Base-by-base conservation (phyloP, 2,329 filamentous ascomycete species). In the Microcyclosporella mali region DNA sequence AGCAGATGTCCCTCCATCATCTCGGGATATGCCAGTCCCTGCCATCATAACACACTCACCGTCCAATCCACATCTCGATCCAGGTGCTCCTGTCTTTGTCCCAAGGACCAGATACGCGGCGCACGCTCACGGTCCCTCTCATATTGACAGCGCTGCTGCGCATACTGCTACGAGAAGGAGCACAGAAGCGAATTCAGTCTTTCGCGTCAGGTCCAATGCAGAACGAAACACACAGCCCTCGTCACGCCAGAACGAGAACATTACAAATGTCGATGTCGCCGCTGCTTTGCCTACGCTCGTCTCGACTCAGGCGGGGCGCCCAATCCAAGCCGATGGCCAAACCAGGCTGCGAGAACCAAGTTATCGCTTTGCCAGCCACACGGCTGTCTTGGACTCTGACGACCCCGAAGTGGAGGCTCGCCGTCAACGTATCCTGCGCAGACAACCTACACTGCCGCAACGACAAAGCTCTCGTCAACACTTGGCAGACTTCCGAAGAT, bases 21-120 rank as follows among this genome's bases (percentile, higher is more conserved):
- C 33, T 17, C 14, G 15, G 10, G 33, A 34, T 17, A 32, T 4
- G 14, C 15, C 12, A 11, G 18, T 41, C 9, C 32, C 39, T 16
- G 34, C 39, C 30, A 27, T 35, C 17, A 19, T 34, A 17, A 34
- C 33, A 18, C 33, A 33, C 33, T 17, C 33, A 28, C 39, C 36
- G 14, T 11, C 25, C 15, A 34, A 45, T 21, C 40, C 47, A 28
- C 34, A 35, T 3, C 49, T 63, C 8, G 55, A 63, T 39, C 56
- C 58, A 11, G 54, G 40, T 8, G 60, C 59, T 12, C 49, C 55
- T 11, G 47, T 53, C 4, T 62, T 63, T 38, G 49, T 61, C 2
- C 57, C 59, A 6, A 44, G 49, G 14, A 50, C 50, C 9, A 48
- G 54, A 12, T 57, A 58, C 25, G 58, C 45, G 3, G 53, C 51